Conservation (phyloP, 495 filamentous ascomycete genomes). For the Hypoxylon fragiforme region DNA sequence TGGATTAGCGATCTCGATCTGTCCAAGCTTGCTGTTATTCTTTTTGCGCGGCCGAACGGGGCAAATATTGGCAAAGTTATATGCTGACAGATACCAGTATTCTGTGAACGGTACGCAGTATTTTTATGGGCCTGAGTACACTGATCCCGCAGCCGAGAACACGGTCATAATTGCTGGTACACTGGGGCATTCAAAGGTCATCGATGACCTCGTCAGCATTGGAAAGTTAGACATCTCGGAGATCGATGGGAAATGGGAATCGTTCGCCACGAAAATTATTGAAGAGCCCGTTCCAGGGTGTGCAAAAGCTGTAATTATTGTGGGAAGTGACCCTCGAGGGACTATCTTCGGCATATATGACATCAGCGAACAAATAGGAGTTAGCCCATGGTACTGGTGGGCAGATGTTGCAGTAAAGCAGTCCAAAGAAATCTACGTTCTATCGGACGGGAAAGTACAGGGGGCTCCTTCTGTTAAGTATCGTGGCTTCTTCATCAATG, state of each 20-base stretch:
- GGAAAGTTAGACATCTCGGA: constrained; percentile 59
- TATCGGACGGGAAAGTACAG: constrained; percentile 57
- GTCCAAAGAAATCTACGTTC: constrained; percentile 59
- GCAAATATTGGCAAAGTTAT: background rate
- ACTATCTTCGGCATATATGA: constrained; percentile 76
- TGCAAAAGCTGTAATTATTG: constrained; percentile 66
- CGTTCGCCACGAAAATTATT: constrained; percentile 64
- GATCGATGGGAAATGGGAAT: constrained; percentile 69
- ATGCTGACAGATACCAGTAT: constrained; percentile 40
- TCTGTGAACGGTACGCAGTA: constrained; percentile 44
- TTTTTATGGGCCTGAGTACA: constrained; percentile 50
- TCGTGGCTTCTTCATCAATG: constrained; percentile 78
- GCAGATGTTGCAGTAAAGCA: constrained; percentile 65
- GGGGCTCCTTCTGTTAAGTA: constrained; percentile 70
- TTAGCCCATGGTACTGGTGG: constrained; percentile 78
- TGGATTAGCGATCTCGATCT: background rate
- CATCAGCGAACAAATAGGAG: constrained; percentile 74
- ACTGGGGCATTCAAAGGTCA: constrained; percentile 62
- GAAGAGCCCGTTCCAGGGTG: constrained; percentile 61
- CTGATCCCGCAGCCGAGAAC: constrained; percentile 47
- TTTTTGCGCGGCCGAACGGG: background rate
- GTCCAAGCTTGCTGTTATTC: background rate
- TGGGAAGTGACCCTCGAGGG: constrained; percentile 68
- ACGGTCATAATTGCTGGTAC: constrained; percentile 72
- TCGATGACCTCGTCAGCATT: constrained; percentile 56